Base-by-base conservation (phyloP, 306 rosid genomes). In the Acacia acuminata region DNA sequence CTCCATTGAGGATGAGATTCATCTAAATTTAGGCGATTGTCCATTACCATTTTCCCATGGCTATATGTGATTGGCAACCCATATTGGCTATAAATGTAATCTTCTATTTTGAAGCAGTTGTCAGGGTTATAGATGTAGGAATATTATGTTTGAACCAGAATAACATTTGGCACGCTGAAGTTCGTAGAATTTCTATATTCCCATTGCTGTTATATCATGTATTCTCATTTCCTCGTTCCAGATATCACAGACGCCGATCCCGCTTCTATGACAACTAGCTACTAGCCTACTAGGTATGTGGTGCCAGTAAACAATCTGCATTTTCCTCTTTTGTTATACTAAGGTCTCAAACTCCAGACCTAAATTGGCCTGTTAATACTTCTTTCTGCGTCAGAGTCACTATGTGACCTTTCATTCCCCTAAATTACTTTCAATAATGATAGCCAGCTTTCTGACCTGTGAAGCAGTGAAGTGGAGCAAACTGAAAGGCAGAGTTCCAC, bases 231-330 rank as follows among this genome's bases (percentile, higher is more conserved):
- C 80, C 75, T 65, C 34, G 83, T 81, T 75, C 63, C 94, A 95
- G 98, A 83, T 93, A 90, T 5, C 86, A 87, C 12, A 92, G 94
- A 79, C 94, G 91, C 7, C 91, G 92, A 15, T 90, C 95, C 76
- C 97, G 98, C 85, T 90, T 94, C 85, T 84, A 84, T 55, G 98
- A 94, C 86, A 90, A 76, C 79, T 95, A 93, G 74, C 82, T 95
- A 93, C 81, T 95, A 93, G 98, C 71, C 82, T 95, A 93, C 81
- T 95, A 93, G 98, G 98, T 92, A 92, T 75, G 93, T 75, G 47
- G 25, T 84, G 74, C 40, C 61, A 50, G 42, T 43, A 55, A 38
- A 47, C 15, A 32, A 20, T 22, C 27, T 51, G 30, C 66, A 20
- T 51, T 51, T 15, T 30, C 64, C 56, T 3, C 64, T 68, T 61